phyloP scores from a whole-genome alignment of 768 basidiomycete species.

The Suillus subluteus region DNA sequence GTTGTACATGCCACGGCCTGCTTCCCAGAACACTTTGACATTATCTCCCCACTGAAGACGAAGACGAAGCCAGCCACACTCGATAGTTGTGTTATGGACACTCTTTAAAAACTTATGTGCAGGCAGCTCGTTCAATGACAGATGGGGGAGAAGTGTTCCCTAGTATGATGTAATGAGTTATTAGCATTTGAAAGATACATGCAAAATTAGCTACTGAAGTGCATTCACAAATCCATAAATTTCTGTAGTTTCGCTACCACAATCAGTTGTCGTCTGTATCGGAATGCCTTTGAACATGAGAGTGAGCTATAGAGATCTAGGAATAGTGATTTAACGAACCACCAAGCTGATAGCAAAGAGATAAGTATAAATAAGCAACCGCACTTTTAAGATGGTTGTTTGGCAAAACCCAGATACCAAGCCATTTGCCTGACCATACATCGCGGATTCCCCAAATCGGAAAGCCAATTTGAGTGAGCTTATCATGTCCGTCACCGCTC shows the following conservation, averaged over 20 bases:
- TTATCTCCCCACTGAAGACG: conserved; percentile 35
- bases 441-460: conserved; percentile 35
- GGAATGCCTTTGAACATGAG: conserved; percentile 31
- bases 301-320: neutral
- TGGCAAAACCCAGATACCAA: conserved; percentile 33
- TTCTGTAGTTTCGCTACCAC: conserved; percentile 33
- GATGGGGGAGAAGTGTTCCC: conserved; percentile 24
- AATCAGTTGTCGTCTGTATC: conserved; percentile 37
- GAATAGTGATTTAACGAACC: conserved; percentile 20
- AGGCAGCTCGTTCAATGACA: conserved; percentile 23
- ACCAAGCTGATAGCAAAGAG: conserved; percentile 24
- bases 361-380: conserved; percentile 34
- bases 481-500: conserved; percentile 41
- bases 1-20: conserved; percentile 25
- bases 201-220: conserved; percentile 22
- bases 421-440: conserved; percentile 32
- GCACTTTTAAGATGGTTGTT: conserved; percentile 29
- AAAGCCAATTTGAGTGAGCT: conserved; percentile 36
- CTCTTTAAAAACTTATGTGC: conserved; percentile 33
- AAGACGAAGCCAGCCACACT: conserved; percentile 33
- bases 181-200: neutral
- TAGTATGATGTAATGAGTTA: conserved; percentile 14
- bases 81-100: conserved; percentile 35
- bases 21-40: conserved; percentile 26
- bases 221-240: conserved; percentile 34